phyloP scores from a whole-genome alignment of 2,329 filamentous ascomycete genomes.

The Didymella pinodella region DNA sequence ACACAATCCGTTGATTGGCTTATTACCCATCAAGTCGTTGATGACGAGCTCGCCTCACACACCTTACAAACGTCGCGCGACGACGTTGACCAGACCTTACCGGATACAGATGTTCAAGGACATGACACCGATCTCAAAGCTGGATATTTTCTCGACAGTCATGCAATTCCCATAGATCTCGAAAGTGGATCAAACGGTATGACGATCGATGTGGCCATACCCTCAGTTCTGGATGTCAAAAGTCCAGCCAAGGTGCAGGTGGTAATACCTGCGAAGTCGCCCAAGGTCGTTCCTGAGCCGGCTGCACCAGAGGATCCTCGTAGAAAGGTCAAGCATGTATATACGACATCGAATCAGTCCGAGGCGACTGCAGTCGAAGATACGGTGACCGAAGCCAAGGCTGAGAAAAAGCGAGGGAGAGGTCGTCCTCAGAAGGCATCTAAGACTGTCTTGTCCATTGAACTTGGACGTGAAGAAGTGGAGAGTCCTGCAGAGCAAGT shows the following conservation, averaged over 20 bases:
- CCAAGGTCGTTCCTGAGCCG: conserved; percentile 11
- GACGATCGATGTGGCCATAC: neutral
- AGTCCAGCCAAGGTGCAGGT: conserved; percentile 38
- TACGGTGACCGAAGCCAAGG: conserved; percentile 5
- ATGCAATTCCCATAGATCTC: neutral
- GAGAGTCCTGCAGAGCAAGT: neutral
- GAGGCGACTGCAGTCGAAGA: conserved; percentile 4
- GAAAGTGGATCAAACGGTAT: neutral
- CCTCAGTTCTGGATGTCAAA: neutral
- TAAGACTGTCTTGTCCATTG: conserved; percentile 7
- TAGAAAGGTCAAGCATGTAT: conserved; percentile 35
- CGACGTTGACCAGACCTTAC: neutral
- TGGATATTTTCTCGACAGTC: neutral
- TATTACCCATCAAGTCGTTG: conserved; percentile 33
- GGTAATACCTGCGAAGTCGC: conserved; percentile 30
- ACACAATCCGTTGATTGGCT: conserved; percentile 45
- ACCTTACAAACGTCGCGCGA: neutral
- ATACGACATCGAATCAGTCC: conserved; percentile 29
- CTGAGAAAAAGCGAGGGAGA: conserved; percentile 41
- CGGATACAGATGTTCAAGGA: neutral
- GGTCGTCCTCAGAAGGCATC: conserved; percentile 43
- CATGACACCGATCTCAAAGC: neutral
- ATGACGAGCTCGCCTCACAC: conserved; percentile 42
- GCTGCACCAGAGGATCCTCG: conserved; percentile 2
- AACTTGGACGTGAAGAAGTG: conserved; percentile 12